Conservation (phyloP, 139 green algal species). For the Chlorella ohadii region DNA sequence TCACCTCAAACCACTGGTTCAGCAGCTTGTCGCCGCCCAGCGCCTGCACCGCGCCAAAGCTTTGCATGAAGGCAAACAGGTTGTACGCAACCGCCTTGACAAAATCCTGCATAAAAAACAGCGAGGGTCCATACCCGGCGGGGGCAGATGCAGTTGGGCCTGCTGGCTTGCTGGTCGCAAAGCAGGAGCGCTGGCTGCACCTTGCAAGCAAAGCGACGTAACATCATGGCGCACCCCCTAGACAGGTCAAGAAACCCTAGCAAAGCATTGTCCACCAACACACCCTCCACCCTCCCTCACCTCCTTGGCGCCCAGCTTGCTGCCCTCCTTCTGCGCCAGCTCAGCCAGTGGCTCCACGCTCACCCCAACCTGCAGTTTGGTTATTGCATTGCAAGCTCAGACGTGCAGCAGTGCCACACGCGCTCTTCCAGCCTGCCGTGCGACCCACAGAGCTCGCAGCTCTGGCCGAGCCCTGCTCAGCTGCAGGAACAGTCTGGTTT, state of each 20-base stretch:
- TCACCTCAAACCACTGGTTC: conserved; percentile 44
- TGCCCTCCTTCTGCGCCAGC: conserved; percentile 33
- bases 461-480: not conserved
- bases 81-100: conserved; percentile 9
- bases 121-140: no score
- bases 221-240: no score
- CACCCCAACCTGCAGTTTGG: not conserved
- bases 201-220: no score
- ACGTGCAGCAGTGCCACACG: no score
- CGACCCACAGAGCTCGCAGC: not conserved
- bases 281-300: not conserved
- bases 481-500: no score
- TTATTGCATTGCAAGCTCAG: no score
- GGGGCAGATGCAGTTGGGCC: no score
- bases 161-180: no score
- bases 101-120: conserved; percentile 15
- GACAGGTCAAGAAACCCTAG: no score
- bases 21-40: conserved; percentile 52
- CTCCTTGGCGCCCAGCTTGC: conserved; percentile 32
- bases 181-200: no score
- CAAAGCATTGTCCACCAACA: no score
- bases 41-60: conserved; percentile 40
- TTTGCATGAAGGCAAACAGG: conserved; percentile 58
- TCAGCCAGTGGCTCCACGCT: conserved; percentile 29
- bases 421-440: no score